Base-by-base conservation (phyloP, 768 basidiomycete species). In the Leccinum pellstonianum region DNA sequence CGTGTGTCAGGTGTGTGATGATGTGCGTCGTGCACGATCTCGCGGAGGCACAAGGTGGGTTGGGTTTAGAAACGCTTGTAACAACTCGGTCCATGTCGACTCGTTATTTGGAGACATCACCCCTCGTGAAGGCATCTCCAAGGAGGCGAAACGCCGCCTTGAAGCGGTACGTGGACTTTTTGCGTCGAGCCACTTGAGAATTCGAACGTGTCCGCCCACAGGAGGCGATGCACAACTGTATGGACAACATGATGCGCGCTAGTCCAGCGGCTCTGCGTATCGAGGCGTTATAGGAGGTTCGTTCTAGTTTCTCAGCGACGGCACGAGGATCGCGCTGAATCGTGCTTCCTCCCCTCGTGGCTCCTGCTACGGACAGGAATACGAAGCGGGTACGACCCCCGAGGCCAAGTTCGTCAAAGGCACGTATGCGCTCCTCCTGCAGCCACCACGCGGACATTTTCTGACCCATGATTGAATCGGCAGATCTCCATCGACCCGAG, bases 1-100 rank as follows among this genome's bases (percentile, higher is more conserved):
- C 51, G 21, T 21, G 12, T 33, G 5, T 12, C 10, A 52, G 51
- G 80, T 92, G 90, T 60, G 87, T 91, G 14, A 88, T 95, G 91
- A 88, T 98, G 83, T 86, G 86, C n/a, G 64, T 96, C 37, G 92
- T 97, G 14, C 96, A 99, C 68, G 96, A 99, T 74, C 83, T 99
- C 14, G 95, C 95, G 6, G 96, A 99, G 73, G 96, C 96, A 1
- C 90, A 94, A 80, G 89, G 92, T 88, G 52, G 64, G 21, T 5
- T n/a, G 3, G 4, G 9, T 48, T n/a, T 11, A 10, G 27, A 29
- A 27, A 25, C 6, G 9, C 33, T 63, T 14, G 15, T 7, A 7
- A 15, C 27, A 5, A 25, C 48, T 47, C 41, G n/a, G 21, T 51
- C 37, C 7, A 38, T 17, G 6, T 38, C 37, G 15, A 17, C 0